These are phyloP conservation scores for Cystobasidiaceae sp. DNA, from an alignment of 1,284 basidiomycete species.

Conservation along the genomic window DNA sequence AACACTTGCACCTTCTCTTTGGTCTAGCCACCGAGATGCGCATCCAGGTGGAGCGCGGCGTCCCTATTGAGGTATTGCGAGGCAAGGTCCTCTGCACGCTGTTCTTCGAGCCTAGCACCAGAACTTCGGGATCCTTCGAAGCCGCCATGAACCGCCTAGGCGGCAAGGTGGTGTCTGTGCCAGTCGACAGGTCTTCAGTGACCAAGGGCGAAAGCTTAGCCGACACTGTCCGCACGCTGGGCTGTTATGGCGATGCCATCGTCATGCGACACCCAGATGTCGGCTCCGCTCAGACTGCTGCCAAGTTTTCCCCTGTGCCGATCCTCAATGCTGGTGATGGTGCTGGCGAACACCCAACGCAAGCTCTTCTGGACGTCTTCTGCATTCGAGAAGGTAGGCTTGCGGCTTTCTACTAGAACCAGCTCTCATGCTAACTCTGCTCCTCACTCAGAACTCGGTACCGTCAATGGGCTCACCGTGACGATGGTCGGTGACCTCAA, in stretches of 20 bases:
- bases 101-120: conserved; percentile 97
- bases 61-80: conserved; percentile 80
- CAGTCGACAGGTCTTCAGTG: conserved; percentile 77
- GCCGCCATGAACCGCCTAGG: conserved; percentile 98
- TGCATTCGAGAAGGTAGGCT: conserved; percentile 66
- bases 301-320: conserved; percentile 91
- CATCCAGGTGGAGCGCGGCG: conserved; percentile 85
- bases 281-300: conserved; percentile 82
- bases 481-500: conserved; percentile 92
- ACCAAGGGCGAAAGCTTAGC: conserved; percentile 89
- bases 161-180: conserved; percentile 84
- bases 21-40: conserved; percentile 95
- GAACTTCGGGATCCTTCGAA: conserved; percentile 95
- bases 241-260: conserved; percentile 92
- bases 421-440: conserved; percentile 49
- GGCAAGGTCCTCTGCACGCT: conserved; percentile 87
- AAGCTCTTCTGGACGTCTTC: conserved; percentile 90
- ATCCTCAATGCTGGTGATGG: conserved; percentile 97
- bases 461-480: conserved; percentile 92
- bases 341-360: conserved; percentile 90
- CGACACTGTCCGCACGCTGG: conserved; percentile 91
- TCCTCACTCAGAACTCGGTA: conserved; percentile 71
- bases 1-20: conserved; percentile 91
- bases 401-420: not conserved
- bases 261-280: conserved; percentile 91